These are phyloP conservation scores for Metarhizium anisopliae DNA, from an alignment of 2,329 filamentous ascomycete genomes.

Conservation along the genomic window DNA sequence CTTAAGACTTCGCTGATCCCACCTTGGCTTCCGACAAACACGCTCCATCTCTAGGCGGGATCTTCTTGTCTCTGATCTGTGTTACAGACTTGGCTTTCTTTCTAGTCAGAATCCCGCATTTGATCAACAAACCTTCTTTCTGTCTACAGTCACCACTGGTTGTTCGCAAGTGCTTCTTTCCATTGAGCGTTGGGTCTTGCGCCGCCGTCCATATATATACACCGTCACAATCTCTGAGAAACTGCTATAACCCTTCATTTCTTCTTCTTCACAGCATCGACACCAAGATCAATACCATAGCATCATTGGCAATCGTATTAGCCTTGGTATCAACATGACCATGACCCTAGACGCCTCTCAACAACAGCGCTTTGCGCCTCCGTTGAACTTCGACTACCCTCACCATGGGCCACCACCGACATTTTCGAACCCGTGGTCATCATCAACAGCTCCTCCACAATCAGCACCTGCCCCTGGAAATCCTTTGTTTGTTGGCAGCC, in stretches of 20 bases:
- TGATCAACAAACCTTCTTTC: conserved; percentile 38
- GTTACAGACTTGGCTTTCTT: conserved; percentile 36
- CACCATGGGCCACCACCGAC: conserved; percentile 48
- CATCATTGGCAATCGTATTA: not conserved
- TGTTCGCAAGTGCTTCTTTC: not conserved
- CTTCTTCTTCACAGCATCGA: not conserved
- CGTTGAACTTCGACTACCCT: conserved; percentile 70
- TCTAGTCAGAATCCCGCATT: conserved; percentile 38
- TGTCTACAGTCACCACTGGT: conserved; percentile 1
- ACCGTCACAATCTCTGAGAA: not conserved
- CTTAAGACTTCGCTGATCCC: conserved; percentile 55
- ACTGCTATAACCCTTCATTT: not conserved
- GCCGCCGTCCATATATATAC: not conserved
- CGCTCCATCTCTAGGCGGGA: conserved; percentile 23
- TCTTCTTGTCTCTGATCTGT: conserved; percentile 31
- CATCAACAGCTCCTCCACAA: conserved; percentile 39
- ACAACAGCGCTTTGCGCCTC: conserved; percentile 67
- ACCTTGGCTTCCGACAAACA: conserved; percentile 24
- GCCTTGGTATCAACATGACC: conserved; percentile 57
- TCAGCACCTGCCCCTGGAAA: conserved; percentile 43
- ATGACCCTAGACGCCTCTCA: conserved; percentile 82
- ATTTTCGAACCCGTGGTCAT: conserved; percentile 87
- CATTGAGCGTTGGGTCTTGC: not conserved
- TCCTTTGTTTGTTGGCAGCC: conserved; percentile 56
- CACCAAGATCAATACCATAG: not conserved